Evolutionary conservation across 2,329 filamentous ascomycete genomes (phyloP).

Genomic region (Dothideomycetes sp.): DNA sequence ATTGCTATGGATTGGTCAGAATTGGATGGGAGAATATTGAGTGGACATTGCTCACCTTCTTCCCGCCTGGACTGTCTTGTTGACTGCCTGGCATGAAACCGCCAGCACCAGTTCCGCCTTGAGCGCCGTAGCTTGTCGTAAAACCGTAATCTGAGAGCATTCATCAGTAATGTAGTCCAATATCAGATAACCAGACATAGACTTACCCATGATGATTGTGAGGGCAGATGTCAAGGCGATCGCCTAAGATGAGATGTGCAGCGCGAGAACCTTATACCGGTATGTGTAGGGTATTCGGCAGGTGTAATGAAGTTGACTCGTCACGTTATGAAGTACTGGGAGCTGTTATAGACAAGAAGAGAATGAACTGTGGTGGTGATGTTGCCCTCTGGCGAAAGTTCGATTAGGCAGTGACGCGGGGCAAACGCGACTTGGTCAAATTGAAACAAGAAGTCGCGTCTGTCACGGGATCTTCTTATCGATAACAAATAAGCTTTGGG

Average conservation of each 20-base stretch:
- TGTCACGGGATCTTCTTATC: not conserved
- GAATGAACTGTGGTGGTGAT: no score
- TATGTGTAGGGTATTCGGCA: no score
- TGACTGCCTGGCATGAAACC: conserved; percentile 43
- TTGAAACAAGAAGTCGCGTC: not conserved
- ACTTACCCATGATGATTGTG: not conserved
- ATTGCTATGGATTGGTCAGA: conserved; percentile 34
- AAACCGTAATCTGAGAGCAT: conserved; percentile 26
- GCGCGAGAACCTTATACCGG: no score
- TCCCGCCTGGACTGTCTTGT: conserved; percentile 29
- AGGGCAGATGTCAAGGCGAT: not conserved
- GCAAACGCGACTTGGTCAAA: not conserved
- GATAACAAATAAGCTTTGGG: no score
- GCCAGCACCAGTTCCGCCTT: conserved; percentile 44
- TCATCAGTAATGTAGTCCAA: no score
- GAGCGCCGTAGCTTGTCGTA: conserved; percentile 44
- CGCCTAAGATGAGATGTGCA: not conserved
- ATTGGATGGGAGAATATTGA: not conserved
- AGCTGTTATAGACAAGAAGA: not conserved
- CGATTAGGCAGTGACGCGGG: not conserved
- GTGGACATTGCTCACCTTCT: conserved; percentile 14
- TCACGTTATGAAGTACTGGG: no score
- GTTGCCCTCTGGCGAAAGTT: no score
- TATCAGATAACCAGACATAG: no score
- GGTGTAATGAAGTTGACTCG: no score